Conservation (phyloP, 1,284 basidiomycete species). For the Tilletiopsis washingtonensis region DNA sequence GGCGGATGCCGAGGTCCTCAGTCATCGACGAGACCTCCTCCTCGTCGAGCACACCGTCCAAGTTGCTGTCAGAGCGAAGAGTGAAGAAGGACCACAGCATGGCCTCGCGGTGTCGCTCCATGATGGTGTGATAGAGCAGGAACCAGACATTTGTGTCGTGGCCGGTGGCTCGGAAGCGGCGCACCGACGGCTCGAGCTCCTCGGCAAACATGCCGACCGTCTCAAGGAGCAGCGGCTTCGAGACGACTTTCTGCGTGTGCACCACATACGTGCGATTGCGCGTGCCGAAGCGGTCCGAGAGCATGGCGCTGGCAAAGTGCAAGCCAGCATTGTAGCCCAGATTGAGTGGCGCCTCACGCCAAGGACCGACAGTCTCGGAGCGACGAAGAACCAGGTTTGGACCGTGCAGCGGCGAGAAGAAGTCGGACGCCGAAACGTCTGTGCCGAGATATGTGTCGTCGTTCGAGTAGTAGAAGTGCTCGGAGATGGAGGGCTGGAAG, state of each 20-base stretch:
- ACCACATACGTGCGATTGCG: constrained; percentile 16
- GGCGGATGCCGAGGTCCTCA: background rate
- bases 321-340: background rate
- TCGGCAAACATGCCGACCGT: too few relatives aligned
- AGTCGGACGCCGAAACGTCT: constrained; percentile 11
- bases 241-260: constrained; percentile 21
- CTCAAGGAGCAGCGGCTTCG: constrained; percentile 13
- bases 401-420: constrained; percentile 21
- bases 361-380: background rate
- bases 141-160: too few relatives aligned
- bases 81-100: constrained; percentile 34
- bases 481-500: constrained; percentile 6
- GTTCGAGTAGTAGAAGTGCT: constrained; percentile 7
- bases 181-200: too few relatives aligned
- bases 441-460: constrained; percentile 31
- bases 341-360: background rate
- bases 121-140: constrained; percentile 21
- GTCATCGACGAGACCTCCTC: background rate
- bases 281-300: constrained; percentile 22
- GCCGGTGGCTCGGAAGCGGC: too few relatives aligned
- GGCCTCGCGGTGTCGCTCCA: constrained; percentile 36
- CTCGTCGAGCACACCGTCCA: background rate
- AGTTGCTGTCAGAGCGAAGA: background rate
- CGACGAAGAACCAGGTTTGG: too few relatives aligned
- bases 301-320: constrained; percentile 14